Conservation (phyloP, 2,329 filamentous ascomycete species). For the Capronia epimyces region DNA sequence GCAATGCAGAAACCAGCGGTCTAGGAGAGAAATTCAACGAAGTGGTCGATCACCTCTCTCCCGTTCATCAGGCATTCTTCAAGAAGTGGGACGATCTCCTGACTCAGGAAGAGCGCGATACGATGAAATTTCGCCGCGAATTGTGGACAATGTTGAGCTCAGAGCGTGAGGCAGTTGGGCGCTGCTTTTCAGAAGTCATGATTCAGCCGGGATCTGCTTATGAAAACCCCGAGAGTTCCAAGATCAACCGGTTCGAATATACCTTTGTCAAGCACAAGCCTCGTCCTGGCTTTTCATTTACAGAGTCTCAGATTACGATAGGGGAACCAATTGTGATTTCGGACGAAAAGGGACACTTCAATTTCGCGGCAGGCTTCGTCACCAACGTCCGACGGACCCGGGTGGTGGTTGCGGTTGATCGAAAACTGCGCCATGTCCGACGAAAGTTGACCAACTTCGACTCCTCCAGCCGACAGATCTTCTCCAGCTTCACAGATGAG, state of each 20-base stretch:
- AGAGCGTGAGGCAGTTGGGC: conserved; percentile 79
- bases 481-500: conserved; percentile 73
- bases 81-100: conserved; percentile 89
- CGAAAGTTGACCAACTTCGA: conserved; percentile 72
- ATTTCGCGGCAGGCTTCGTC: conserved; percentile 86
- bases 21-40: conserved; percentile 78
- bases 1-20: conserved; percentile 72
- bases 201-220: conserved; percentile 70
- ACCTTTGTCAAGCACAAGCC: conserved; percentile 68
- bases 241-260: conserved; percentile 89
- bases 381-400: conserved; percentile 67
- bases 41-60: conserved; percentile 69
- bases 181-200: conserved; percentile 83
- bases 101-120: conserved; percentile 89
- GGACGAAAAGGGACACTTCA: conserved; percentile 91
- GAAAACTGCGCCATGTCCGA: conserved; percentile 79
- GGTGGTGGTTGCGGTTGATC: conserved; percentile 85
- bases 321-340: conserved; percentile 96
- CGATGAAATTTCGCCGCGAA: conserved; percentile 79
- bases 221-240: conserved; percentile 64
- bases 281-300: conserved; percentile 66
- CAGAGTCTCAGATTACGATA: conserved; percentile 78
- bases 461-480: conserved; percentile 70
- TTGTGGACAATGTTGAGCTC: conserved; percentile 92
- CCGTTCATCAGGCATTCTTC: conserved; percentile 75